Conservation (phyloP, 805 yeast genomes). For the Myxozyma udenii region DNA sequence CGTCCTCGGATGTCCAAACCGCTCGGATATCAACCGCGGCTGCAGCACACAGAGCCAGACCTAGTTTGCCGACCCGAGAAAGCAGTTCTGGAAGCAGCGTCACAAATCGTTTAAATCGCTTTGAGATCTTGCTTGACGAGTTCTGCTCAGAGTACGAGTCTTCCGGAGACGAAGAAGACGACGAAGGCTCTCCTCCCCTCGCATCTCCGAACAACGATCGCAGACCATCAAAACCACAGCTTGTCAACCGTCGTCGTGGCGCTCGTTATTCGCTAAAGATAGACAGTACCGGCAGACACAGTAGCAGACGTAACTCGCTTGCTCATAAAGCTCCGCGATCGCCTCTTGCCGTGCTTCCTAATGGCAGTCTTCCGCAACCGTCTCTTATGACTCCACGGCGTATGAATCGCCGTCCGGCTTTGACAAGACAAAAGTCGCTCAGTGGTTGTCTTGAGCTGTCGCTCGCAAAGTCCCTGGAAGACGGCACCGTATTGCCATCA, state of each 20-base stretch:
- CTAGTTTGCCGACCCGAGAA: too few species aligned
- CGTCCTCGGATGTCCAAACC: too few species aligned
- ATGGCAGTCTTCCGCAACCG: neutral
- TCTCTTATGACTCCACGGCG: neutral
- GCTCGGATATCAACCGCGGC: too few species aligned
- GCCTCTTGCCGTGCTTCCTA: neutral
- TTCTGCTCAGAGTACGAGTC: constrained; percentile 25
- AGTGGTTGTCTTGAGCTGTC: constrained; percentile 18
- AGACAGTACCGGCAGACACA: too few species aligned
- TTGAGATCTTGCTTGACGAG: constrained; percentile 27
- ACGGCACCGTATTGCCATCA: too few species aligned
- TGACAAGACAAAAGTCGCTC: neutral
- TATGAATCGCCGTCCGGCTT: neutral
- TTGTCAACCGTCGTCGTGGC: neutral
- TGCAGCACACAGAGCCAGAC: too few species aligned
- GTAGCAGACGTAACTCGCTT: too few species aligned
- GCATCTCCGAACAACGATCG: neutral
- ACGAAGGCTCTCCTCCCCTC: neutral
- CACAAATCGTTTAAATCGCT: constrained; percentile 21
- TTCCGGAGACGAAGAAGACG: constrained; percentile 12
- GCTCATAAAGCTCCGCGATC: too few species aligned
- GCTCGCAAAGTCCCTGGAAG: constrained; percentile 11
- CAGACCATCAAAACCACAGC: too few species aligned
- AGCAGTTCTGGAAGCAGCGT: too few species aligned
- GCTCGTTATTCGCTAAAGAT: constrained; percentile 12